Evolutionary conservation across 2,329 filamentous ascomycete genomes (phyloP).

Genomic region (Aspergillus carbonarius): DNA sequence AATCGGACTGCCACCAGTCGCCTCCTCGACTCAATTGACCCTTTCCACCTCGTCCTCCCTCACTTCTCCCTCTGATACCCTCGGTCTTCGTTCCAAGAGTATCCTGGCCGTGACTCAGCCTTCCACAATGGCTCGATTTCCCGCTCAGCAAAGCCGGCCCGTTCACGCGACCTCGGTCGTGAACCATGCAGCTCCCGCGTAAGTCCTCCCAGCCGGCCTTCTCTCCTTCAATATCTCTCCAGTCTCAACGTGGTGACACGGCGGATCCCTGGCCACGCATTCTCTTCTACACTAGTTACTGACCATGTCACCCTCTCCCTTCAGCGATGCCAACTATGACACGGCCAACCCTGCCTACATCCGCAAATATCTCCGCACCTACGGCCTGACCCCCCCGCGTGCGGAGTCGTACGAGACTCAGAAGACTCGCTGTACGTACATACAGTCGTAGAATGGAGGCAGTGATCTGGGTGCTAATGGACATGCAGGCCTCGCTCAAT

Average conservation of each 20-base stretch:
- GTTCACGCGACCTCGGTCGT: constrained; percentile 37
- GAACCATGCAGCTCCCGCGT: constrained; percentile 35
- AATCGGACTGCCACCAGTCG: constrained; percentile 27
- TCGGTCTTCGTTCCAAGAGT: constrained; percentile 17
- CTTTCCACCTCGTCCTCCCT: constrained; percentile 6
- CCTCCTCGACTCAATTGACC: constrained; percentile 11
- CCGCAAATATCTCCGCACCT: constrained; percentile 53
- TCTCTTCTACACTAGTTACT: background rate
- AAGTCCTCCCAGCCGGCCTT: constrained; percentile 17
- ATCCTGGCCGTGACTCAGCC: constrained; percentile 25
- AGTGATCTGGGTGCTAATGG: constrained; percentile 10
- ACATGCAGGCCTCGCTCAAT: constrained; percentile 42
- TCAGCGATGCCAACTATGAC: constrained; percentile 48
- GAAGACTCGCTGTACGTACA: constrained; percentile 46
- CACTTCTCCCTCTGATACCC: constrained; percentile 20
- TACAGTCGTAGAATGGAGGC: background rate
- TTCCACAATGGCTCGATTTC: constrained; percentile 38
- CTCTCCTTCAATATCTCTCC: background rate
- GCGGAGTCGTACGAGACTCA: constrained; percentile 51
- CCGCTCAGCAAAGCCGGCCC: constrained; percentile 35
- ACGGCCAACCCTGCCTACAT: constrained; percentile 51
- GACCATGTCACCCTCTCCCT: constrained; percentile 1
- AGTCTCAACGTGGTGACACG: background rate
- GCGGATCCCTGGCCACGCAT: no score
- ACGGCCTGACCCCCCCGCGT: constrained; percentile 51